These are phyloP conservation scores for Debaryomycetaceae sp. DNA, from an alignment of 1,139 yeast genomes.

Conservation along the genomic window DNA sequence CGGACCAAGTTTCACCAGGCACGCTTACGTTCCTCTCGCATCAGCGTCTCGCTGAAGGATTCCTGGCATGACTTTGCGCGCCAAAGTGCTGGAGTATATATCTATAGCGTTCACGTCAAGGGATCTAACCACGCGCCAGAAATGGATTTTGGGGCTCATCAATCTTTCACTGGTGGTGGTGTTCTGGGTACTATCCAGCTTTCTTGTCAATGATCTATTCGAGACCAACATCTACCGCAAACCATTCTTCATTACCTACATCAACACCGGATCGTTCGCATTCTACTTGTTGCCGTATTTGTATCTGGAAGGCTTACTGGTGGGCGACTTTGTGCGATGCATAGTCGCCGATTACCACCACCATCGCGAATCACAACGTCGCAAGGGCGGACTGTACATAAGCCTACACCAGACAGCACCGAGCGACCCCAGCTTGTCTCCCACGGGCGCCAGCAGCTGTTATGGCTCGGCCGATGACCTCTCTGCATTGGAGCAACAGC, in stretches of 20 bases:
- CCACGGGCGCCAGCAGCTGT: slow-evolving; percentile 6
- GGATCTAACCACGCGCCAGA: slow-evolving; percentile 27
- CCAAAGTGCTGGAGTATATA: slow-evolving; percentile 3
- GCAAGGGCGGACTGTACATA: slow-evolving; percentile 1
- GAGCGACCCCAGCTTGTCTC: not conserved
- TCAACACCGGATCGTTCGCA: slow-evolving; percentile 81
- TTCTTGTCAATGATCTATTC: slow-evolving; percentile 68
- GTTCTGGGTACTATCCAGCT: slow-evolving; percentile 86
- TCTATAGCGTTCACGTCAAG: slow-evolving; percentile 11
- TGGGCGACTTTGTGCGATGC: slow-evolving; percentile 19
- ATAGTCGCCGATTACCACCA: slow-evolving; percentile 20
- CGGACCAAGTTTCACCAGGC: too few species aligned
- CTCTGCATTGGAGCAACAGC: slow-evolving; percentile 12
- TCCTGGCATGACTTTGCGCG: too few species aligned
- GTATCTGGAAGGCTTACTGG: slow-evolving; percentile 18
- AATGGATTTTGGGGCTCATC: slow-evolving; percentile 74
- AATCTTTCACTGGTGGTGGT: slow-evolving; percentile 71
- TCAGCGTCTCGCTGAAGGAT: too few species aligned
- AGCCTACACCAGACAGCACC: not conserved
- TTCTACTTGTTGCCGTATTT: slow-evolving; percentile 70
- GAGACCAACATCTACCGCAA: slow-evolving; percentile 70
- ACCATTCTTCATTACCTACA: slow-evolving; percentile 90
- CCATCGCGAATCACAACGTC: slow-evolving; percentile 4
- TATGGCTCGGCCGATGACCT: slow-evolving; percentile 22
- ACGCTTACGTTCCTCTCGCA: too few species aligned